Evolutionary conservation across 2,329 filamentous ascomycete species (phyloP).

Genomic region (Aspergillus nomiae): DNA sequence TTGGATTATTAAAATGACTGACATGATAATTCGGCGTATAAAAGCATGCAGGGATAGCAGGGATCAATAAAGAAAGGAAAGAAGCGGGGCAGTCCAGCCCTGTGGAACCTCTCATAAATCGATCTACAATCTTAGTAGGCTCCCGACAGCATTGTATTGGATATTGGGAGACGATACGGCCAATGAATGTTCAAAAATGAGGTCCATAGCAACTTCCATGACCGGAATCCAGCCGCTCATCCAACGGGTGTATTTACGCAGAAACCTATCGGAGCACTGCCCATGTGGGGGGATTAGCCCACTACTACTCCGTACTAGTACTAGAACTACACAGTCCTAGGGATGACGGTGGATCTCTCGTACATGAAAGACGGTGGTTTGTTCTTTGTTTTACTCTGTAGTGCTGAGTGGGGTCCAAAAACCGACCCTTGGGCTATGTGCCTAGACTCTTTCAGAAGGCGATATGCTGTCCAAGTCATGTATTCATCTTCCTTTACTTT

Average conservation of each 20-base stretch:
- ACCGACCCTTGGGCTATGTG: background rate
- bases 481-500: no score
- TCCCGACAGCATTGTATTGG: background rate
- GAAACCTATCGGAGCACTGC: background rate
- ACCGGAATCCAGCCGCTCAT: background rate
- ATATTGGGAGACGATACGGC: background rate
- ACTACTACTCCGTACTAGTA: background rate
- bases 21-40: background rate
- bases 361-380: background rate
- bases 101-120: background rate
- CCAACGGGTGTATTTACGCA: background rate
- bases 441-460: background rate
- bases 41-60: background rate
- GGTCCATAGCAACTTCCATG: background rate
- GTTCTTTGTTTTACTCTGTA: background rate
- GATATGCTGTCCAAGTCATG: no score
- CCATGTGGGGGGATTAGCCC: background rate
- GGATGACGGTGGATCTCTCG: no score
- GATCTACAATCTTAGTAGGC: background rate
- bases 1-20: background rate
- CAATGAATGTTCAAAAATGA: background rate
- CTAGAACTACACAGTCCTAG: no score
- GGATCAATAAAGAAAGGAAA: background rate
- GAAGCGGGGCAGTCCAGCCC: background rate
- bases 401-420: background rate